Conservation (phyloP, 768 basidiomycete species). For the Astraeus odoratus region DNA sequence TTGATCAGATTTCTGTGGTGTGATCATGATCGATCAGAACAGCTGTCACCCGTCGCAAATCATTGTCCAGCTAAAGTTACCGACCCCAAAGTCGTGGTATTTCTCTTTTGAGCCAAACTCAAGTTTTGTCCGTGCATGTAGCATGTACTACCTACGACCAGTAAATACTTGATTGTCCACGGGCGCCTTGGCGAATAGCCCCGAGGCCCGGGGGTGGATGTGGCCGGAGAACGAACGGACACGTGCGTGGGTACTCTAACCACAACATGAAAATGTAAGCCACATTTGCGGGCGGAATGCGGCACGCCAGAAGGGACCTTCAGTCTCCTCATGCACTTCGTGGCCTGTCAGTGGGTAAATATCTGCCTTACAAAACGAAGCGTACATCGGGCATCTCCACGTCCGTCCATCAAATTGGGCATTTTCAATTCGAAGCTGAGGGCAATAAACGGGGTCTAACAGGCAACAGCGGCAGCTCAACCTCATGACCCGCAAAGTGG, state of each 20-base stretch:
- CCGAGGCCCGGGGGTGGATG: neutral
- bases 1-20: slow-evolving; percentile 12
- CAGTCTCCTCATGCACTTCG: neutral
- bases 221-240: neutral
- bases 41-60: slow-evolving; percentile 17
- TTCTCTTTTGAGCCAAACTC: slow-evolving; percentile 2
- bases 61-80: slow-evolving; percentile 9
- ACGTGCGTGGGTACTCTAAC: neutral
- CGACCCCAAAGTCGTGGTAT: slow-evolving; percentile 3
- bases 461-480: neutral
- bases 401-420: slow-evolving; percentile 16
- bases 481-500: slow-evolving; percentile 1
- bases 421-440: slow-evolving; percentile 26
- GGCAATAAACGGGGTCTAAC: slow-evolving; percentile 12
- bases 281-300: neutral
- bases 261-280: neutral
- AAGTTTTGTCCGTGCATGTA: no score
- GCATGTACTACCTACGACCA: no score
- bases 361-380: slow-evolving; percentile 9
- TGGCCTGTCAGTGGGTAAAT: neutral
- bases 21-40: slow-evolving; percentile 32
- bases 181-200: neutral
- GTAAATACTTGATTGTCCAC: neutral
- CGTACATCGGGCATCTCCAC: slow-evolving; percentile 2
- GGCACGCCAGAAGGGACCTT: neutral